Evolutionary conservation across 1,284 basidiomycete genomes (phyloP).

Genomic region (Uromyces viciae-fabae): DNA sequence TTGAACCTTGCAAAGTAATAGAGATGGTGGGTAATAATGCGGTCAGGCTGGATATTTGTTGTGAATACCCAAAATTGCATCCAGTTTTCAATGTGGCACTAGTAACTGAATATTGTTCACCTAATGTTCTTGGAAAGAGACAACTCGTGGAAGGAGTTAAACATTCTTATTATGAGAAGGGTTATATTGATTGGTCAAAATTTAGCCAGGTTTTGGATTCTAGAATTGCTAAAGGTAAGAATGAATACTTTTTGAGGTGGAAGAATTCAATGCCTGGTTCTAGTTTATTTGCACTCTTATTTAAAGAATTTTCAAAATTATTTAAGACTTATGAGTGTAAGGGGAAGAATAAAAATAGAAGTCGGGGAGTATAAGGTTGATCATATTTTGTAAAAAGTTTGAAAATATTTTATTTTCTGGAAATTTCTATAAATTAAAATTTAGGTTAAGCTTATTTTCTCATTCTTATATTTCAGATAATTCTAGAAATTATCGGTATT

Average conservation of each 20-base stretch:
- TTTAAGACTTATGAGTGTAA: no score
- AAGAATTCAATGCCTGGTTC: neutral
- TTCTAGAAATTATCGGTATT: no score
- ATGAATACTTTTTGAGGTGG: neutral
- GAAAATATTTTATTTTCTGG: no score
- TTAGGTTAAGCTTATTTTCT: no score
- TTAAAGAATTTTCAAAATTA: no score
- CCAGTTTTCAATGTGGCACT: slow-evolving; percentile 31
- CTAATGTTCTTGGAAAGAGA: neutral
- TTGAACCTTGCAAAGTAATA: slow-evolving; percentile 12
- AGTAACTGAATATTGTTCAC: neutral
- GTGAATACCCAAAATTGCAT: neutral
- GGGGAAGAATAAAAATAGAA: no score
- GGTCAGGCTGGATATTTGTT: neutral
- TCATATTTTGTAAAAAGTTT: no score
- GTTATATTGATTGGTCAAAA: neutral
- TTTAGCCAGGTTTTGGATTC: neutral
- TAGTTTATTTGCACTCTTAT: no score
- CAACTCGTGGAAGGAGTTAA: neutral
- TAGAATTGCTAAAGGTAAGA: neutral
- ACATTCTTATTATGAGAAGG: neutral
- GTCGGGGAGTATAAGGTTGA: no score
- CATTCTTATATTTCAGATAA: no score
- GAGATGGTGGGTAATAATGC: slow-evolving; percentile 4
- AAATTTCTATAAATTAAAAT: no score